Evolutionary conservation across 192 early-diverging fungal genomes (phyloP).

Genomic region (Obelidium mucronatum): DNA sequence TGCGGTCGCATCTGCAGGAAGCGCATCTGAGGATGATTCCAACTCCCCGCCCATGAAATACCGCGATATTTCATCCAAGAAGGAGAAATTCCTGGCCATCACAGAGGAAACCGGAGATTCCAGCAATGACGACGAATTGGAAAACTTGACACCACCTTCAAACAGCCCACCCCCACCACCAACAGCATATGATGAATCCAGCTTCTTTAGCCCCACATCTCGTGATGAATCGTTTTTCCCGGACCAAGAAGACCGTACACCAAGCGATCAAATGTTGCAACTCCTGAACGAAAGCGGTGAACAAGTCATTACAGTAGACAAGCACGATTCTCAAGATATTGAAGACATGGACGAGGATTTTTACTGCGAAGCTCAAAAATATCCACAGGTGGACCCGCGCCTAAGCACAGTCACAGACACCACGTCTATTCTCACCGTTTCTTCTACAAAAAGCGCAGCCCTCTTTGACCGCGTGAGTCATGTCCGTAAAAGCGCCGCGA

Average conservation of each 20-base stretch:
- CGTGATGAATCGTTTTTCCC: slow-evolving; percentile 13
- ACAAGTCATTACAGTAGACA: neutral
- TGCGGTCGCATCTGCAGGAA: neutral
- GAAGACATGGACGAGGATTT: neutral
- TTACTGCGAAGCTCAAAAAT: too few relatives aligned
- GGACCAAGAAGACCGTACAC: too few relatives aligned
- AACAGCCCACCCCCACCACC: slow-evolving; percentile 6
- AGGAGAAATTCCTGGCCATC: neutral
- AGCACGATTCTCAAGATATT: neutral
- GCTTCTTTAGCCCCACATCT: neutral
- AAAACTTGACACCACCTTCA: neutral
- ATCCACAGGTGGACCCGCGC: too few relatives aligned
- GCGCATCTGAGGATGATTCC: neutral
- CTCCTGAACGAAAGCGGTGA: neutral
- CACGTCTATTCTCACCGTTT: neutral
- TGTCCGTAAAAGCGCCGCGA: too few relatives aligned
- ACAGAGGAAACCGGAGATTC: neutral
- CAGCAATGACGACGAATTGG: slow-evolving; percentile 9
- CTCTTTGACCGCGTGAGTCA: slow-evolving; percentile 8
- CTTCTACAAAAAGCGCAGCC: neutral
- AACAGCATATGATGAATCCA: slow-evolving; percentile 10
- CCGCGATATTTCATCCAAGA: too few relatives aligned
- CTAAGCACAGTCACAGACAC: neutral
- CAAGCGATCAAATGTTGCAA: too few relatives aligned
- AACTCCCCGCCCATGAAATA: too few relatives aligned